phyloP scores from a whole-genome alignment of 1,139 yeast species.

The Protomyces inouyei region DNA sequence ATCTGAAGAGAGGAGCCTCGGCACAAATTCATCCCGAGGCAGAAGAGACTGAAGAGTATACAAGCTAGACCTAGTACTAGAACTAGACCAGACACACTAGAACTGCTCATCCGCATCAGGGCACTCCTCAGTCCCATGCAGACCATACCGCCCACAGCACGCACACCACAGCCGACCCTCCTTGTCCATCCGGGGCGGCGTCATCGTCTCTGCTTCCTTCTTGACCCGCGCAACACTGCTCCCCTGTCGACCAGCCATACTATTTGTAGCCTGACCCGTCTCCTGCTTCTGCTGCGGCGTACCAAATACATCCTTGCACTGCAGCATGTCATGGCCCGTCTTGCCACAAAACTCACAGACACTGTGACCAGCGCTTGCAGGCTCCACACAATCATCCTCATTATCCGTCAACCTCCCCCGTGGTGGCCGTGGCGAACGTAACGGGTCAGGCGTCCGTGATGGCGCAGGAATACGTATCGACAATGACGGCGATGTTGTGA shows the following conservation, averaged over 20 bases:
- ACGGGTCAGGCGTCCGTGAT: background rate
- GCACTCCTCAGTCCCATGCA: background rate
- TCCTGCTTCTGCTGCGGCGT: background rate
- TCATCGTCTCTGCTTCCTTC: background rate
- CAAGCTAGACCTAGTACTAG: background rate
- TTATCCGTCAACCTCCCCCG: slow-evolving; percentile 1
- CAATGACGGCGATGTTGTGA: background rate
- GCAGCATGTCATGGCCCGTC: slow-evolving; percentile 17
- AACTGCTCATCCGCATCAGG: slow-evolving; percentile 1
- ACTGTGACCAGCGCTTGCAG: slow-evolving; percentile 1
- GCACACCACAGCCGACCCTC: background rate
- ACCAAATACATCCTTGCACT: slow-evolving; percentile 17
- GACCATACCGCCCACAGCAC: background rate
- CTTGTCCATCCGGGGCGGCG: background rate
- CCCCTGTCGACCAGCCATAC: too few species aligned
- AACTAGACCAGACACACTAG: background rate
- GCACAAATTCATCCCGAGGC: background rate
- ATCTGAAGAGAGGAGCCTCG: background rate
- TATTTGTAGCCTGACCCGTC: too few species aligned
- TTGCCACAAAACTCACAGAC: slow-evolving; percentile 16
- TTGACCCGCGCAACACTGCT: too few species aligned
- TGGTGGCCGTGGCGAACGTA: slow-evolving; percentile 17
- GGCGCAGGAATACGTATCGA: background rate
- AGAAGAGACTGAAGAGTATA: background rate
- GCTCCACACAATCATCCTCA: slow-evolving; percentile 1